These are phyloP conservation scores for Paracoccidioides lutzii DNA, from an alignment of 2,329 filamentous ascomycete genomes.

Conservation along the genomic window DNA sequence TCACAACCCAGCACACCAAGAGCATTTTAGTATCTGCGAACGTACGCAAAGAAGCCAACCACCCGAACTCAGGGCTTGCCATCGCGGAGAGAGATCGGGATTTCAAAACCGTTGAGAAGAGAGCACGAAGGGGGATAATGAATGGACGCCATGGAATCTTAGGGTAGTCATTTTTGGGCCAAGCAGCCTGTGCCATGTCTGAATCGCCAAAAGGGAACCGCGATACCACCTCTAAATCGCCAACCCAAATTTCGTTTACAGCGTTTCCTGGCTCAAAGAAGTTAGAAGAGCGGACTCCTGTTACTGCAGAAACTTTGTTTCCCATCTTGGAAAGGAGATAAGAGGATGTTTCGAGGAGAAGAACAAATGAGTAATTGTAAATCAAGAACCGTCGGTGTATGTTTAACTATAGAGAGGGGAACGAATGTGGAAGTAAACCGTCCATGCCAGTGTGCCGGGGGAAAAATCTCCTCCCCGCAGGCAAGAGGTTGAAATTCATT, in stretches of 20 bases:
- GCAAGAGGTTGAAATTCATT: neutral
- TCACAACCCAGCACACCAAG: constrained; percentile 4
- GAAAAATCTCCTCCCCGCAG: neutral
- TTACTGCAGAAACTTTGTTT: constrained; percentile 22
- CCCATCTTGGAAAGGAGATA: constrained; percentile 18
- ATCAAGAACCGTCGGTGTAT: neutral
- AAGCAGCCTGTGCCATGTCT: constrained; percentile 26
- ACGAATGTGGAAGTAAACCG: neutral
- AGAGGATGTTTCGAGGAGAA: neutral
- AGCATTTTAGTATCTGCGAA: neutral
- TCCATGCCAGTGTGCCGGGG: neutral
- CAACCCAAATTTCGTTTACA: constrained; percentile 28
- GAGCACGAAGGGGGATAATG: constrained; percentile 21
- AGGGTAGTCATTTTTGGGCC: constrained; percentile 21
- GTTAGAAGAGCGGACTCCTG: constrained; percentile 23
- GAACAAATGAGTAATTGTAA: neutral
- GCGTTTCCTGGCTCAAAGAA: constrained; percentile 26
- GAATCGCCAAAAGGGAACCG: constrained; percentile 28
- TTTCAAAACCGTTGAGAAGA: constrained; percentile 1
- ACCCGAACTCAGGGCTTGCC: neutral
- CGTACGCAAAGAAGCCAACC: neutral
- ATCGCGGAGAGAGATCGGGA: neutral
- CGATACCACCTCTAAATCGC: constrained; percentile 25
- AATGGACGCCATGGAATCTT: constrained; percentile 31
- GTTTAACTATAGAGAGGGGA: neutral